These are phyloP conservation scores for Sonneratia caseolaris DNA, from an alignment of 345 rosid genomes.

Conservation along the genomic window DNA sequence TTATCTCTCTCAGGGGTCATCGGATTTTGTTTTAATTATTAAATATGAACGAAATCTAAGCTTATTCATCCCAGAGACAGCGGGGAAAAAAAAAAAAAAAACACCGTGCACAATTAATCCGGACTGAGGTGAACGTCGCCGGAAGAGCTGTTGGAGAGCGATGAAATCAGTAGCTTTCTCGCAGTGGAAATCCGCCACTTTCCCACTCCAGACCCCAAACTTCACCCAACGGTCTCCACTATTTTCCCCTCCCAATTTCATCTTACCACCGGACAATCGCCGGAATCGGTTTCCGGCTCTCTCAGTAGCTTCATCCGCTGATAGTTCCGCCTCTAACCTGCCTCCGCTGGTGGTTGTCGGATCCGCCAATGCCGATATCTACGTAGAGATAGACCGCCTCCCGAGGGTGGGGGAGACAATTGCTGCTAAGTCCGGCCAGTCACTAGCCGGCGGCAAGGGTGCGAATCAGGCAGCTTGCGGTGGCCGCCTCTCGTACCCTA, in stretches of 20 bases:
- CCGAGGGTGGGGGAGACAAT: slow-evolving; percentile 77
- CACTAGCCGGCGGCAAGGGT: slow-evolving; percentile 87
- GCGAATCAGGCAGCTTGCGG: slow-evolving; percentile 96
- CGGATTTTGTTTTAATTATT: too few species aligned
- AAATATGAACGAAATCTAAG: too few species aligned
- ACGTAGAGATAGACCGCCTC: slow-evolving; percentile 71
- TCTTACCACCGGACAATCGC: neutral
- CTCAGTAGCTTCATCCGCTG: neutral
- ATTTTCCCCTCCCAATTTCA: neutral
- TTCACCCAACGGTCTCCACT: neutral
- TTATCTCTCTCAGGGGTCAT: too few species aligned
- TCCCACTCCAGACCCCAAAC: neutral
- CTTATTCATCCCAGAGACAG: too few species aligned
- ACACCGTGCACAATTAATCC: too few species aligned
- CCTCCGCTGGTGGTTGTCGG: slow-evolving; percentile 83
- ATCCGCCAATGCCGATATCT: slow-evolving; percentile 82
- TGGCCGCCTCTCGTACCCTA: slow-evolving; percentile 59
- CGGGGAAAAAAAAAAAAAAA: too few species aligned
- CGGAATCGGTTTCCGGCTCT: neutral
- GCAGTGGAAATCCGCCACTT: slow-evolving; percentile 4
- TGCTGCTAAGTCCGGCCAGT: slow-evolving; percentile 64
- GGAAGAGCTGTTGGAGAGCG: neutral
- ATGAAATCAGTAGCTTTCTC: slow-evolving; percentile 11
- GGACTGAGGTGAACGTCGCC: too few species aligned
- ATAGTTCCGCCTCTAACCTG: neutral